Evolutionary conservation across 192 early-diverging fungal species (phyloP).

Genomic region (Coemansia sp.): DNA sequence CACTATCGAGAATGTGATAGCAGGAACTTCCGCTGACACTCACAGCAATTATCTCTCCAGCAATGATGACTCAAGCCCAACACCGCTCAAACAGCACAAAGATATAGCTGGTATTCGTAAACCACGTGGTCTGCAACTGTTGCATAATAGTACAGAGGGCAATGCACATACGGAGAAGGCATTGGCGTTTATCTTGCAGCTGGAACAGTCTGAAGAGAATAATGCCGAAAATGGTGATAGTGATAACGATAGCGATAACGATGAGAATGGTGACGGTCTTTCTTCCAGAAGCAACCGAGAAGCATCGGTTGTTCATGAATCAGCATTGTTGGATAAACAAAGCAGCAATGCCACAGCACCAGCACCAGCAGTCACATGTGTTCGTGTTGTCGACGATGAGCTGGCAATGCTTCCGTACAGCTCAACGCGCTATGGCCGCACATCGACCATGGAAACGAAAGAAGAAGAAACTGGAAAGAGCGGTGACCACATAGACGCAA

Average conservation of each 20-base stretch:
- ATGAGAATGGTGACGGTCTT: too few relatives aligned
- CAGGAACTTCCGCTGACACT: too few relatives aligned
- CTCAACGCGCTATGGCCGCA: neutral
- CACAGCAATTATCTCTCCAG: too few relatives aligned
- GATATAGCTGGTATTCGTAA: neutral
- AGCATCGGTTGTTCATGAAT: too few relatives aligned
- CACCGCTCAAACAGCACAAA: too few relatives aligned
- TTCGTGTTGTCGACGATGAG: neutral
- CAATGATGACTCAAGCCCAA: too few relatives aligned
- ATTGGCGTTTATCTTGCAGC: neutral
- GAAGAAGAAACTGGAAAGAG: too few relatives aligned
- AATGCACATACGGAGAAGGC: neutral
- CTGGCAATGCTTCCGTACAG: conserved; percentile 2
- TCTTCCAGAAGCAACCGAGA: too few relatives aligned
- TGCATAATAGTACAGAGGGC: neutral
- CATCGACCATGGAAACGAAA: neutral
- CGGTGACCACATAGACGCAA: neutral
- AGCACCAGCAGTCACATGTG: neutral
- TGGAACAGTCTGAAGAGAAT: neutral
- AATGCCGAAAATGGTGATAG: neutral
- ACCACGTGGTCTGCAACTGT: neutral
- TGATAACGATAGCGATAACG: neutral
- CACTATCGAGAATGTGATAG: too few relatives aligned
- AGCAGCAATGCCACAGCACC: too few relatives aligned
- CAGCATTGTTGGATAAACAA: too few relatives aligned